Conservation (phyloP, 177 flowering plant genomes). For the Vitis hybrid region DNA sequence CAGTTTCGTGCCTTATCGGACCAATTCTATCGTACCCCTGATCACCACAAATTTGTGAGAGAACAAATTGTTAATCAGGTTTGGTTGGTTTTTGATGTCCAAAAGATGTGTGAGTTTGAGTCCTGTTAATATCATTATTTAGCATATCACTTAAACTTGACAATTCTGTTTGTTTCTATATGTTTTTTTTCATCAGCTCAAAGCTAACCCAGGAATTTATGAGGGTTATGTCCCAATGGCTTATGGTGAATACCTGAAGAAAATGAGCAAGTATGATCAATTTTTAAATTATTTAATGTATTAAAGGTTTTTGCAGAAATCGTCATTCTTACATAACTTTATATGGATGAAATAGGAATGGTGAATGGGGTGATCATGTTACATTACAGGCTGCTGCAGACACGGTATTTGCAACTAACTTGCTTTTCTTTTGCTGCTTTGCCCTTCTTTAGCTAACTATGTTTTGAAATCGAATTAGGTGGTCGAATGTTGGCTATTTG, state of each 20-base stretch:
- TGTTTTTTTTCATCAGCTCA: conserved; percentile 29
- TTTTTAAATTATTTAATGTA: neutral
- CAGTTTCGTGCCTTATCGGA: conserved; percentile 77
- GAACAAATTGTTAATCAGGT: conserved; percentile 59
- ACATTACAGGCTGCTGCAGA: conserved; percentile 57
- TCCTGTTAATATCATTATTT: neutral
- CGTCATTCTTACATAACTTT: conserved; percentile 1
- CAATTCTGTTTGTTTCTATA: neutral
- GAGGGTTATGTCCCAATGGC: conserved; percentile 53
- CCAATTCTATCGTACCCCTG: conserved; percentile 60
- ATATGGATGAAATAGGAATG: conserved; percentile 34
- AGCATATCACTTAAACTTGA: neutral
- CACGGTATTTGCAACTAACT: conserved; percentile 23
- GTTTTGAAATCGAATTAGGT: neutral
- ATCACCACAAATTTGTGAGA: conserved; percentile 63
- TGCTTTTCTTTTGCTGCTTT: neutral
- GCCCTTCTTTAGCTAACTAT: neutral
- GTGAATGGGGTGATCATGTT: conserved; percentile 63
- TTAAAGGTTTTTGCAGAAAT: neutral
- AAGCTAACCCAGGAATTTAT: conserved; percentile 31
- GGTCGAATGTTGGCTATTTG: neutral
- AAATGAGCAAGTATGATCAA: conserved; percentile 39
- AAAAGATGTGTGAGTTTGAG: neutral
- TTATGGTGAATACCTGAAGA: conserved; percentile 40
- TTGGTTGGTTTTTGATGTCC: conserved; percentile 12